A percentile compares a stretch with the other conserved stretches of the same genome.
Conservation (phyloP, 2,329 filamentous ascomycete genomes). For the Cadophora malorum region DNA sequence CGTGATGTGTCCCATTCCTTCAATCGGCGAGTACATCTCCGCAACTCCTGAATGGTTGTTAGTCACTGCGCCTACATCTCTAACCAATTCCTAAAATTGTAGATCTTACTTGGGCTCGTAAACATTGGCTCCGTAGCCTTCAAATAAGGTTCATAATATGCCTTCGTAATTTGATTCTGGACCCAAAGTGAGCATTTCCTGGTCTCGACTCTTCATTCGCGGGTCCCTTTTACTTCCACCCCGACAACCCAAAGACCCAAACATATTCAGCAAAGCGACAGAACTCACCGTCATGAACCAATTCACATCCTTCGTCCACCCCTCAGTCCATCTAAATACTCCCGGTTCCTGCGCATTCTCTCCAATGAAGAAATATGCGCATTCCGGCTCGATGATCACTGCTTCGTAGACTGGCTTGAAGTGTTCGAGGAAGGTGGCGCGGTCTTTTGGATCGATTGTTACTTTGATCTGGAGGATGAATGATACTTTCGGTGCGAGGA, state of each 20-base stretch:
- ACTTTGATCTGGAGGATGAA: constrained; percentile 29
- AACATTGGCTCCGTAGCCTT: constrained; percentile 26
- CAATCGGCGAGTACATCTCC: constrained; percentile 19
- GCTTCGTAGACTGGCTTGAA: constrained; percentile 50
- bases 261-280: not conserved
- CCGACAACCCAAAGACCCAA: not conserved
- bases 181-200: not conserved
- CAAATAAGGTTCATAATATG: constrained; percentile 28
- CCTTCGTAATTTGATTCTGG: constrained; percentile 24
- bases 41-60: constrained; percentile 8
- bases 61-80: not conserved
- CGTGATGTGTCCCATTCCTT: constrained; percentile 13
- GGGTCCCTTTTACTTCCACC: not conserved
- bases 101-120: constrained; percentile 19
- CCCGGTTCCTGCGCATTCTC: constrained; percentile 47
- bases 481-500: constrained; percentile 18
- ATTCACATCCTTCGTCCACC: constrained; percentile 44
- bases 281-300: constrained; percentile 28
- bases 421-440: constrained; percentile 30
- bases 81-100: too few species aligned
- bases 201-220: not conserved
- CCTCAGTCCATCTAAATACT: constrained; percentile 50
- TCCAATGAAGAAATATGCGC: constrained; percentile 53
- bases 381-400: constrained; percentile 52
- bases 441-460: constrained; percentile 22